Base-by-base conservation (phyloP, 148 eudicot genomes). In the Rhododendron molle region DNA sequence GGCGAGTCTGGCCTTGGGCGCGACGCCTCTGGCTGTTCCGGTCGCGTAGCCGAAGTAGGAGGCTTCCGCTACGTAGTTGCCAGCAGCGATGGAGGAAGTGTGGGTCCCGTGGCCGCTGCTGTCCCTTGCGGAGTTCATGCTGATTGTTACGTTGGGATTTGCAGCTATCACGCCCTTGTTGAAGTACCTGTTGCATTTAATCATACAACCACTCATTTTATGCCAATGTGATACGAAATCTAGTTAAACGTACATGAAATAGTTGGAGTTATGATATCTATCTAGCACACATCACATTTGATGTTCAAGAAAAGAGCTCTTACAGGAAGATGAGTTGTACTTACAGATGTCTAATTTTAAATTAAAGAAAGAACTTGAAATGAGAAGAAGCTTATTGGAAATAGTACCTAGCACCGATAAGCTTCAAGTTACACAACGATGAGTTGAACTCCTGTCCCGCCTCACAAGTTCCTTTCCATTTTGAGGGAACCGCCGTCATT, bases 381-480 rank as follows among this genome's bases (percentile, higher is more conserved):
- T 20, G 5, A 3, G 5, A 5, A 4, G 9, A 20, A 1, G 23
- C 8, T 56, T 54, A 16, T 30, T 11, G 36, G 18, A 69, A 56
- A 12, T 10, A 10, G 1, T 69, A 71, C 76, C 76, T 30, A 30
- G 38, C 76, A 30, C 76, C 76, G 46, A 93, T 88, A 78, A 94
- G 91, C 83, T 94, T 94, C 3, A 50, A 80, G 43, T 93, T 94
- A 74, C 97, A 94, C 26, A 86, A 20, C 3, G 95, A 88, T 0
- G 89, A 26, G 34, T 87, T 91, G 56, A 93, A 94, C 26, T 83
- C 83, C 46, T 85, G 83, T 4, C 94, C 95, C 32, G n/a, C 89
- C 80, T 91, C 83, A 49, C 96, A 94, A 9, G 76, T 65, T 74
- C 96, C 96, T 50, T 90, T 93, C 95, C 94, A 94, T 67, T 54